Evolutionary conservation across 768 basidiomycete species (phyloP).

Genomic region (Hericium erinaceus): DNA sequence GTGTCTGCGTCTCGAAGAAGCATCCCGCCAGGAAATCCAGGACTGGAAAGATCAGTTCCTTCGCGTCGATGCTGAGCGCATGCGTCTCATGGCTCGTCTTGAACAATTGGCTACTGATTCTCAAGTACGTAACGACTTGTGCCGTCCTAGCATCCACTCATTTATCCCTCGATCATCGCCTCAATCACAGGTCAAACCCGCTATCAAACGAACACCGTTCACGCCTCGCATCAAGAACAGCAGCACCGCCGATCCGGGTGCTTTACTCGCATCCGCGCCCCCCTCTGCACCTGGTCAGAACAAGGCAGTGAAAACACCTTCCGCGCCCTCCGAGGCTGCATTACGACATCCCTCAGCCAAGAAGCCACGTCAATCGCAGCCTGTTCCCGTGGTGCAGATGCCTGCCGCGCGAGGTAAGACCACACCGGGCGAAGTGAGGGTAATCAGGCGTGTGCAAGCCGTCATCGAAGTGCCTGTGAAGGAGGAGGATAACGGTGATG

Average conservation of each 20-base stretch:
- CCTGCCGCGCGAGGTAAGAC: background rate
- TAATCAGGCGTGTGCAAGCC: conserved; percentile 61
- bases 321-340: conserved; percentile 16
- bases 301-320: background rate
- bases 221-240: background rate
- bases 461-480: conserved; percentile 51
- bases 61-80: conserved; percentile 63
- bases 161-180: background rate
- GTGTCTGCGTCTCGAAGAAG: conserved; percentile 36
- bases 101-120: conserved; percentile 39
- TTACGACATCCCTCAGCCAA: conserved; percentile 7
- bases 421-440: conserved; percentile 3
- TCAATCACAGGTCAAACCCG: background rate
- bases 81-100: conserved; percentile 42
- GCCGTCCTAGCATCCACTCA: conserved; percentile 2
- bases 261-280: background rate
- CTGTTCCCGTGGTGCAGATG: background rate
- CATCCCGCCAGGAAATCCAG: conserved; percentile 38
- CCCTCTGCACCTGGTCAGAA: background rate
- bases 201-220: background rate
- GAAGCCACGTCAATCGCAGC: background rate
- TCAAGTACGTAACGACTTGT: background rate
- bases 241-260: background rate
- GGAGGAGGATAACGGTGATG: conserved; percentile 38
- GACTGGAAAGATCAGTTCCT: conserved; percentile 79